Conservation (phyloP, 2,329 filamentous ascomycete genomes). For the Botrytis fragariae region DNA sequence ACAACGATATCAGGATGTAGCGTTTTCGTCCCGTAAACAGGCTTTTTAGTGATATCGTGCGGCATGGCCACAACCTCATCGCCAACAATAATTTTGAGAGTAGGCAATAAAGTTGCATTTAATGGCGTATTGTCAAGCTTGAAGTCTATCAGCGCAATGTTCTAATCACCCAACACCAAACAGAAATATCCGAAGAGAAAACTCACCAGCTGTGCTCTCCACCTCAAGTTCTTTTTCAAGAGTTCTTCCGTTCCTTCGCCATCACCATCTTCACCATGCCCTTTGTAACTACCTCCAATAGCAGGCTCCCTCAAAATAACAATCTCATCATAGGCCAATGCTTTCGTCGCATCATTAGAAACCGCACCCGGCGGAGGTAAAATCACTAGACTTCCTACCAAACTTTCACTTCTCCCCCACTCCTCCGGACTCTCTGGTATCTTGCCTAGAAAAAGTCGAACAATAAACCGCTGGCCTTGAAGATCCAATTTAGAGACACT, state of each 20-base stretch:
- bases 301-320: slow-evolving; percentile 21
- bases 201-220: slow-evolving; percentile 34
- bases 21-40: slow-evolving; percentile 29
- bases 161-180: neutral
- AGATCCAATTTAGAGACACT: slow-evolving; percentile 34
- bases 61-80: slow-evolving; percentile 29
- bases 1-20: slow-evolving; percentile 27
- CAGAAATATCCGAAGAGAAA: neutral
- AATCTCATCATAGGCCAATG: slow-evolving; percentile 30
- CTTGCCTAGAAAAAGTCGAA: slow-evolving; percentile 31
- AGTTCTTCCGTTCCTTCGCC: slow-evolving; percentile 23
- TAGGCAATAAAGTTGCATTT: slow-evolving; percentile 21
- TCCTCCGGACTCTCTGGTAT: slow-evolving; percentile 28
- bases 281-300: slow-evolving; percentile 6
- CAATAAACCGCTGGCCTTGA: slow-evolving; percentile 28
- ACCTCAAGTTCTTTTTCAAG: slow-evolving; percentile 30
- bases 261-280: slow-evolving; percentile 23
- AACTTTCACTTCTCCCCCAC: slow-evolving; percentile 25
- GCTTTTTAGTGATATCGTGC: slow-evolving; percentile 25
- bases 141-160: neutral
- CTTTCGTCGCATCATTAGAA: slow-evolving; percentile 16
- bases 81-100: slow-evolving; percentile 27
- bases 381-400: slow-evolving; percentile 28
- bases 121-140: slow-evolving; percentile 15
- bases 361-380: slow-evolving; percentile 28